Conservation (phyloP, 148 eudicot genomes). For the Chenopodium suecicum region DNA sequence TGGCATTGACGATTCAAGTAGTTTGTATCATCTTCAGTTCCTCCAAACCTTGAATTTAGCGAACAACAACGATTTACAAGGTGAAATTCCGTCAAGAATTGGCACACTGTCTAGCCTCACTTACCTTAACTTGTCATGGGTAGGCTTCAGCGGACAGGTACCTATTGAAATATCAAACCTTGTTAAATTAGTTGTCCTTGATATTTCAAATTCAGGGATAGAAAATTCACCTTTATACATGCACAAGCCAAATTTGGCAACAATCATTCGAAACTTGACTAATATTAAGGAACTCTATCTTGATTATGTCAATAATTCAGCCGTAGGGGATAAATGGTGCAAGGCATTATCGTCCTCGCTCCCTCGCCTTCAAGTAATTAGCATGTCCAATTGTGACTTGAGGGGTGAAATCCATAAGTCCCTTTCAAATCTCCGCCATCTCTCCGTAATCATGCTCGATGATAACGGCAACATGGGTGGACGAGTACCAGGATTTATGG, state of each 20-base stretch:
- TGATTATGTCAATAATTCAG: no score
- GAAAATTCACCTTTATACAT: neutral
- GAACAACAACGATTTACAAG: neutral
- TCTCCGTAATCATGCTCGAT: constrained; percentile 31
- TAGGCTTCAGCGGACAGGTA: constrained; percentile 33
- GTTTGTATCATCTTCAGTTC: constrained; percentile 12
- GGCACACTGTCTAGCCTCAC: constrained; percentile 31
- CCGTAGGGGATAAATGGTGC: no score
- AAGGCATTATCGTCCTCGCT: no score
- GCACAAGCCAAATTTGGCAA: constrained; percentile 19
- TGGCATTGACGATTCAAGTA: constrained; percentile 3
- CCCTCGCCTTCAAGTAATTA: no score
- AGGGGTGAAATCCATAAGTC: constrained; percentile 34
- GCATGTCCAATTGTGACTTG: no score
- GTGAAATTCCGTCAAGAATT: constrained; percentile 25
- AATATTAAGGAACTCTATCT: no score
- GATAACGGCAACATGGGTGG: constrained; percentile 11
- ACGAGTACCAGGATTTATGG: constrained; percentile 26
- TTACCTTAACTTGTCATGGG: constrained; percentile 37
- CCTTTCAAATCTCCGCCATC: constrained; percentile 23
- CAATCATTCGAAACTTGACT: no score
- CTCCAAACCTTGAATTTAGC: constrained; percentile 38
- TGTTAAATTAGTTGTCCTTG: constrained; percentile 35
- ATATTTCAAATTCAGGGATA: constrained; percentile 23
- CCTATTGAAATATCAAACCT: constrained; percentile 15